These are phyloP conservation scores for Spirogloea muscicola DNA, from an alignment of 139 green algal genomes.

Conservation along the genomic window DNA sequence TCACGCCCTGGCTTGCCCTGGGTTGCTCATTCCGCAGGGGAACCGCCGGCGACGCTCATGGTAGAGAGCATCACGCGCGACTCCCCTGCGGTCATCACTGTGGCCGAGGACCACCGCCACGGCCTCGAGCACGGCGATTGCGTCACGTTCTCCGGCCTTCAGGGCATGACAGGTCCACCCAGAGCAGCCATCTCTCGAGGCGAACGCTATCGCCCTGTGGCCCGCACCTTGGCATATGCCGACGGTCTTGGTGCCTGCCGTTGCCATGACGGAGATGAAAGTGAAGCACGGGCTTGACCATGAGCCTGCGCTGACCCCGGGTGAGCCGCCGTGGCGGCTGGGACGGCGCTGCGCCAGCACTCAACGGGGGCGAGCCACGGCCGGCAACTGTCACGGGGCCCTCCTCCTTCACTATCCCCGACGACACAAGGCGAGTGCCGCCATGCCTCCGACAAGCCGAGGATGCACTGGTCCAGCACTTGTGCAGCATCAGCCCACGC, in stretches of 20 bases:
- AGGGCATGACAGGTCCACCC: conserved; percentile 30
- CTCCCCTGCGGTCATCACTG: conserved; percentile 33
- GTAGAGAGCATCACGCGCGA: conserved; percentile 37
- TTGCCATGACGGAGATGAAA: no score
- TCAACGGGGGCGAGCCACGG: conserved; percentile 24
- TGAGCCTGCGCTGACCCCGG: not conserved
- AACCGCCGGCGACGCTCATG: not conserved
- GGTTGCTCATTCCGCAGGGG: not conserved
- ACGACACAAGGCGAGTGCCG: conserved; percentile 31
- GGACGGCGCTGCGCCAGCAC: no score
- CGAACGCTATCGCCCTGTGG: no score
- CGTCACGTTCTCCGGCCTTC: conserved; percentile 23
- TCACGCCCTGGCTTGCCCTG: no score
- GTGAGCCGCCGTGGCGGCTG: no score
- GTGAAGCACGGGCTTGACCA: no score
- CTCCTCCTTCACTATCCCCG: conserved; percentile 27
- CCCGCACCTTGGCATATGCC: no score
- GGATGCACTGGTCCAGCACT: no score
- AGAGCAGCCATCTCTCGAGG: no score
- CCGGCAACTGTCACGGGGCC: conserved; percentile 30
- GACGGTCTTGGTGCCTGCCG: no score
- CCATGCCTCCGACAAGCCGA: no score
- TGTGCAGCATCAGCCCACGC: no score
- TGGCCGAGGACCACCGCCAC: conserved; percentile 38
- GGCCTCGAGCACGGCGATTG: conserved; percentile 16